Evolutionary conservation across 2,329 filamentous ascomycete species (phyloP), one percentile per base, ranked within the genome.

Genomic region (Zymoseptoria brevis): DNA sequence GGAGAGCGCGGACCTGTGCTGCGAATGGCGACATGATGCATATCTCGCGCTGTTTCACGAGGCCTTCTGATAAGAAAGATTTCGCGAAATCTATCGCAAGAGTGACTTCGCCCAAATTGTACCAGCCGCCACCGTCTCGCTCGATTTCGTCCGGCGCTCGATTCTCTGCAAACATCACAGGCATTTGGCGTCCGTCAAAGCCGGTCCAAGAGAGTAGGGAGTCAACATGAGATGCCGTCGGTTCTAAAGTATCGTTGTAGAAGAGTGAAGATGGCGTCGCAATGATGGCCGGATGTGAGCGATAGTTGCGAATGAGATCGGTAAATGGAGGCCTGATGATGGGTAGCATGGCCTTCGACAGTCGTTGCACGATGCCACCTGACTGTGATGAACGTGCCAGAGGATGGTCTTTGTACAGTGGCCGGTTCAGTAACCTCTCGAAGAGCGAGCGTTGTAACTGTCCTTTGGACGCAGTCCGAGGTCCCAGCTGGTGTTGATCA

Each of bases 1-100:
- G 65, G 1, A 69, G 57, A 13, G 64, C 8, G 45, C 59, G 62
- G 19, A 69, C 67, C 51, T 69, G 67, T 2, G 67, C 67, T 26
- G 62, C 54, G 61, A 69, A 69, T 26, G 67, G 67, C 26, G 62
- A 66, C 62, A 68, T 69, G 58, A 69, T 65, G 60, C 67, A 69
- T 26, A 69, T 65, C 3, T 69, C 64, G 19, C 53, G 30, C 41
- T 57, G 53, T 26, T 58, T 21, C 7, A 66, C 24, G n/a, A 66
- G 24, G 11, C 61, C 57, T 16, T 61, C 50, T n/a, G 56, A 24
- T 22, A 65, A 11, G 22, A 69, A 62, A 8, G 66, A 69, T 16
- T 57, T 22, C 21, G 66, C 66, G 50, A 54, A 56, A 8, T 58
- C 19, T 4, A 64, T 53, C 7, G 67, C 66, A 16, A 64, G 53